These are phyloP conservation scores for Leccinum uliginosum DNA, from an alignment of 768 basidiomycete species.

Conservation along the genomic window DNA sequence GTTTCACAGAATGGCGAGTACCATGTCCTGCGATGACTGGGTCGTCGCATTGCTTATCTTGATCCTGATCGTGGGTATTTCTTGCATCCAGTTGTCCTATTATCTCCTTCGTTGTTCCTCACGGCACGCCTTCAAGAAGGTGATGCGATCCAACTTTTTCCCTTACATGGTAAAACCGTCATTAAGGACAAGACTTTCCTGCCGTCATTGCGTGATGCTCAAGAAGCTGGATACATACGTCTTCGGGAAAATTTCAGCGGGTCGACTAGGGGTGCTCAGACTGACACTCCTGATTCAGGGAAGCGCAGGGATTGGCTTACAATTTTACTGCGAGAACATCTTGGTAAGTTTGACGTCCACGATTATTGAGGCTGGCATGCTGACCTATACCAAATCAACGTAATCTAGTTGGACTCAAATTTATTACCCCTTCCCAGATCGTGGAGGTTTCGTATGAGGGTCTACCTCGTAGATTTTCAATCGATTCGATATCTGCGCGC, in stretches of 20 bases:
- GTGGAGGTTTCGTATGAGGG: slow-evolving; percentile 66
- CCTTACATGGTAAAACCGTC: slow-evolving; percentile 38
- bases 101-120: slow-evolving; percentile 54
- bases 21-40: slow-evolving; percentile 1
- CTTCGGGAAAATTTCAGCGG: slow-evolving; percentile 43
- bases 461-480: slow-evolving; percentile 47
- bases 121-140: slow-evolving; percentile 57
- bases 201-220: slow-evolving; percentile 45
- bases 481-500: slow-evolving; percentile 42
- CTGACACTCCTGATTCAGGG: slow-evolving; percentile 16
- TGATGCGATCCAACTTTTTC: slow-evolving; percentile 43
- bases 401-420: slow-evolving; percentile 66
- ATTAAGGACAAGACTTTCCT: slow-evolving; percentile 40
- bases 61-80: slow-evolving; percentile 7
- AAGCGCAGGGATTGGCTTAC: slow-evolving; percentile 63
- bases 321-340: slow-evolving; percentile 58
- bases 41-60: slow-evolving; percentile 10
- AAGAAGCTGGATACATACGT: slow-evolving; percentile 50
- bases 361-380: neutral
- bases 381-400: slow-evolving; percentile 5
- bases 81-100: slow-evolving; percentile 43
- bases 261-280: slow-evolving; percentile 15
- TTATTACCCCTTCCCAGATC: slow-evolving; percentile 56
- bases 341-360: slow-evolving; percentile 44
- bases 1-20: slow-evolving; percentile 54